A percentile compares a stretch with the other conserved stretches of the same genome.
Conservation (phyloP, 1,139 yeast species). For the Saccharomycopsis hybrid region DNA sequence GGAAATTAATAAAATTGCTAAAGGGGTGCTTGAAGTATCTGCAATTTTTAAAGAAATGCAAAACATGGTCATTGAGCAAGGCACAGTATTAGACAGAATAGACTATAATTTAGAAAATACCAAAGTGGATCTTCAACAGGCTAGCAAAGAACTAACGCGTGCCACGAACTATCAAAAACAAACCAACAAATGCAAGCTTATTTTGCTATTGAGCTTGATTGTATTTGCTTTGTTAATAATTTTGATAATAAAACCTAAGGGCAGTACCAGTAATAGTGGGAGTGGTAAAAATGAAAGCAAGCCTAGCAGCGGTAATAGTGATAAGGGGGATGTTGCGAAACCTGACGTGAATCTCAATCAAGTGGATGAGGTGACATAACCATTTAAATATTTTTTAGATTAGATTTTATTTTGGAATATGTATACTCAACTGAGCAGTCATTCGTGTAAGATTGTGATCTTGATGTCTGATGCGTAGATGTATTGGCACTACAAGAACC, state of each 20-base stretch:
- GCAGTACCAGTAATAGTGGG: not conserved
- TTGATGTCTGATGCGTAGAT: too few relatives aligned
- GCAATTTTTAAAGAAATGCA: constrained; percentile 93
- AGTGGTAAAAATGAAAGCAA: not conserved
- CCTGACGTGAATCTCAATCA: not conserved
- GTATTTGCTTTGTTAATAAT: constrained; percentile 69
- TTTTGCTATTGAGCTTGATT: constrained; percentile 61
- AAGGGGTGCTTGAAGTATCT: constrained; percentile 88
- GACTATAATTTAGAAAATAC: constrained; percentile 86
- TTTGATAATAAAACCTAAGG: constrained; percentile 59
- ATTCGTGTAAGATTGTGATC: too few relatives aligned
- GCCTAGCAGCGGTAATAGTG: not conserved
- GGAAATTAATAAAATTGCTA: constrained; percentile 85
- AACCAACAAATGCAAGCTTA: constrained; percentile 86
- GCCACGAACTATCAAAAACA: constrained; percentile 82
- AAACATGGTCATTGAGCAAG: constrained; percentile 88
- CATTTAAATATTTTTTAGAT: too few relatives aligned
- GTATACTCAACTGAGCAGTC: too few relatives aligned
- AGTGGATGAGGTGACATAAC: not conserved
- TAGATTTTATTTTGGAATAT: too few relatives aligned
- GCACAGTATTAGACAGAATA: constrained; percentile 84
- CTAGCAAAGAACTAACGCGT: constrained; percentile 67
- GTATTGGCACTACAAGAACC: too few relatives aligned
- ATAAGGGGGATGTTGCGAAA: not conserved
- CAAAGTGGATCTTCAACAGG: constrained; percentile 64